Base-by-base conservation (phyloP, 2,329 filamentous ascomycete species). In the Cercospora nicotianae region DNA sequence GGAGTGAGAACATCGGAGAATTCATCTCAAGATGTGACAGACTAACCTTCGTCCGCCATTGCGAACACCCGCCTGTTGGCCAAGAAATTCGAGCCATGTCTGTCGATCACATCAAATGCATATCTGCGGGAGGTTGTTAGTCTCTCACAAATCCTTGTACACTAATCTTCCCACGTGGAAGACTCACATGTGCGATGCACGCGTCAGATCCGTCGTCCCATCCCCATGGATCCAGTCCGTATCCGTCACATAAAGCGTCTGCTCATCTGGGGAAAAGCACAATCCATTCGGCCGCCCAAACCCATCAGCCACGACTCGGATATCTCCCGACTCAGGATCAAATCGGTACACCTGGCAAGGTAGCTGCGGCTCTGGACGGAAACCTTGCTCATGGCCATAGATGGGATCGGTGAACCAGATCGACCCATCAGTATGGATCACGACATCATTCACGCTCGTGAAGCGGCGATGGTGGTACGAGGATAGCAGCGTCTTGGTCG, bases 371-470 rank as follows among this genome's bases (percentile, higher is more conserved):
- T 75, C 70, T 0, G 84, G 84, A 0, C 87, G 81, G 72, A 89
- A 89, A 26, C 85, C 81, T 73, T 89, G 87, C 51, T 85, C 80
- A 68, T 81, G 85, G 3, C 86, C 88, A 70, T 90, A 90, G 7
- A 83, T 81, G 0, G 86, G 84, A 67, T 90, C 87, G 1, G 87
- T 90, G 72, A 90, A 89, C 79, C 88, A 90, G n/a, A 90, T 78
- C 28, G 87, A 83, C n/a, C 82, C 81, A 66, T 84, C 87, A 16
- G 10, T 77, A 75, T 31, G 86, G 81, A 87, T 74, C 1, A 82
- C 81, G 0, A 86, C 81, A 68, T 90, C 87, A 70, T 89, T 89
- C 10, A 88, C 77, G 0, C 86, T 88, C 74, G 84, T 87, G 77
- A 89, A 89, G 48, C 84, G 75, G 81, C 86, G 83, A 18, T 87